These are phyloP conservation scores for Friedmanniomyces simplex DNA, from an alignment of 495 filamentous ascomycete species.

Conservation along the genomic window DNA sequence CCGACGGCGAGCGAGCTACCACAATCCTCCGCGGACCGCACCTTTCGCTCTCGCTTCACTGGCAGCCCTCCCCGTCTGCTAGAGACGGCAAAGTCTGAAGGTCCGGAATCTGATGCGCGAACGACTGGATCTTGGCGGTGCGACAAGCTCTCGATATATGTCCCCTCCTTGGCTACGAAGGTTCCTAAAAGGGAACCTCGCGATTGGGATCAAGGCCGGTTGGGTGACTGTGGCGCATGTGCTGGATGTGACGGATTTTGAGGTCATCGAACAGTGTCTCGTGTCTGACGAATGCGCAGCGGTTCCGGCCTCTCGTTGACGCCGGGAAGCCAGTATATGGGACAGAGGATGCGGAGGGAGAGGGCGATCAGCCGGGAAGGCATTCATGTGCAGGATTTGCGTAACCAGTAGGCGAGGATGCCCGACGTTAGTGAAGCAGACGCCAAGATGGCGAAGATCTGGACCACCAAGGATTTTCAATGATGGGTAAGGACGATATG, in stretches of 20 bases:
- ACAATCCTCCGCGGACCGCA: background rate
- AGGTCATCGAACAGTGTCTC: background rate
- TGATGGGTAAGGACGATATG: no score
- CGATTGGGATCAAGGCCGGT: background rate
- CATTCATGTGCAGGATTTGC: no score
- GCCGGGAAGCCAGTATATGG: background rate
- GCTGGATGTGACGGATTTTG: background rate
- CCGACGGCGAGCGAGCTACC: background rate
- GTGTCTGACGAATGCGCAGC: background rate
- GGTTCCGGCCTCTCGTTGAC: background rate
- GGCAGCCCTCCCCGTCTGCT: no score
- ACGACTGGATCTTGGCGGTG: background rate
- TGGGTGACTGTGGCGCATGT: background rate
- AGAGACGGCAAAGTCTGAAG: background rate
- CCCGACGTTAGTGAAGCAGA: no score
- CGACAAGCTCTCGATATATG: background rate
- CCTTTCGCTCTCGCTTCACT: background rate
- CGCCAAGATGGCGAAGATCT: no score
- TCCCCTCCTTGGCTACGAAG: background rate
- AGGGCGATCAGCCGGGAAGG: no score
- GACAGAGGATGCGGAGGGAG: background rate
- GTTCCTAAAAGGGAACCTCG: background rate
- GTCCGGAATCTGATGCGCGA: background rate
- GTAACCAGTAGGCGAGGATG: no score
- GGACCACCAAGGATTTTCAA: no score